Conservation (phyloP, 2,329 filamentous ascomycete genomes). For the Trichoderma sp. region DNA sequence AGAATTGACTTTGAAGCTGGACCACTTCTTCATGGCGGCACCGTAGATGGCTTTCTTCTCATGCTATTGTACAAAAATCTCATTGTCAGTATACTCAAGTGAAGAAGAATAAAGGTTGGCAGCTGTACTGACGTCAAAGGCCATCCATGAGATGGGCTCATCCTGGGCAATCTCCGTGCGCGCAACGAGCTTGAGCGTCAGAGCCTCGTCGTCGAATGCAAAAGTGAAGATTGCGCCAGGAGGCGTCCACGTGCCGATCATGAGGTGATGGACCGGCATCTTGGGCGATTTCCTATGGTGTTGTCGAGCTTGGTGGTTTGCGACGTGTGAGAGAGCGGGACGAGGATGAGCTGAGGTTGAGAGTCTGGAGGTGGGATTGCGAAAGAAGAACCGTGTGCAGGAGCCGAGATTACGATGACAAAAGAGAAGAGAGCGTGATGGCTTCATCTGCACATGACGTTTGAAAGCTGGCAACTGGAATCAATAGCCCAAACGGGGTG, state of each 20-base stretch:
- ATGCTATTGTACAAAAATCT: constrained; percentile 53
- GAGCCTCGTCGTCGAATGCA: constrained; percentile 77
- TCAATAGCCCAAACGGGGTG: neutral
- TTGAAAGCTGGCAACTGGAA: neutral
- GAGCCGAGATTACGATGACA: neutral
- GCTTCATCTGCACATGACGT: neutral
- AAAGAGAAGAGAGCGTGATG: neutral
- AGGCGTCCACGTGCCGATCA: constrained; percentile 89
- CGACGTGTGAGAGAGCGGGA: neutral
- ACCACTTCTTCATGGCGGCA: constrained; percentile 92
- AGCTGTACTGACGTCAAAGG: constrained; percentile 66
- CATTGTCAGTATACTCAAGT: neutral
- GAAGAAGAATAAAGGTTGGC: neutral
- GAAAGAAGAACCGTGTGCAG: neutral
- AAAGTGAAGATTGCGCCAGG: constrained; percentile 89
- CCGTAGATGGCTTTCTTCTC: constrained; percentile 82
- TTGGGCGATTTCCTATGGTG: neutral
- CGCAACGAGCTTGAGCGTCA: constrained; percentile 73
- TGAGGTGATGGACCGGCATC: constrained; percentile 81
- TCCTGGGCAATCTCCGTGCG: constrained; percentile 77
- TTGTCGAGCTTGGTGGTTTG: neutral
- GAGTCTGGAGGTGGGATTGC: neutral
- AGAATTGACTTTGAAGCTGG: constrained; percentile 72
- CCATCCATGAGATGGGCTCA: constrained; percentile 92
- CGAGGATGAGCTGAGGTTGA: neutral